Percentiles rank a stretch among this genome's conserved stretches.
These are phyloP conservation scores for Neocatenulostroma microsporum DNA, from an alignment of 2,329 filamentous ascomycete genomes.

Conservation along the genomic window DNA sequence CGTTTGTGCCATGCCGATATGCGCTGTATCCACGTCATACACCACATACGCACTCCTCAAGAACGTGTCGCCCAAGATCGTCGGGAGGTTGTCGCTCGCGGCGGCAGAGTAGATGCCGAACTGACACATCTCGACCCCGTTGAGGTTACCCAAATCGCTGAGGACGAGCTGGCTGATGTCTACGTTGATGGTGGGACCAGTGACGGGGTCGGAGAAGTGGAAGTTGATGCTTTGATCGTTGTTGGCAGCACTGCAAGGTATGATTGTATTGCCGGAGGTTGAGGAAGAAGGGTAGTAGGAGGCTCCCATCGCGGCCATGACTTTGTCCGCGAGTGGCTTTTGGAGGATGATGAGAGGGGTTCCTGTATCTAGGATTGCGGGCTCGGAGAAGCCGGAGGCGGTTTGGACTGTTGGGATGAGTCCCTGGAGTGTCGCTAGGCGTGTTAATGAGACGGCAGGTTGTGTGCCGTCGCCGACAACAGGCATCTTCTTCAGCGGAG, in stretches of 20 bases:
- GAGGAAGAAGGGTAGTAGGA: slow-evolving; percentile 4
- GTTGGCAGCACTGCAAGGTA: slow-evolving; percentile 6
- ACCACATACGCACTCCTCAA: slow-evolving; percentile 12
- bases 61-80: slow-evolving; percentile 10
- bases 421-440: slow-evolving; percentile 4
- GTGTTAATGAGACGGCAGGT: slow-evolving; percentile 6
- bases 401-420: slow-evolving; percentile 1
- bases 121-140: slow-evolving; percentile 7
- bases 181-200: slow-evolving; percentile 6
- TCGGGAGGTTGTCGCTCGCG: neutral
- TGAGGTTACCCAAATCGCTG: slow-evolving; percentile 1
- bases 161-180: slow-evolving; percentile 5
- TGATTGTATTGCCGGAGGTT: slow-evolving; percentile 4
- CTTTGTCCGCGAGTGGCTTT: neutral
- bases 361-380: slow-evolving; percentile 14
- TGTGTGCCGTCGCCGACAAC: neutral
- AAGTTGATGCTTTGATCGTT: slow-evolving; percentile 7
- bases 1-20: slow-evolving; percentile 7
- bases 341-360: slow-evolving; percentile 12
- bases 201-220: slow-evolving; percentile 6
- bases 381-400: neutral
- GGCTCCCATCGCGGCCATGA: slow-evolving; percentile 6
- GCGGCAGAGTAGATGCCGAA: slow-evolving; percentile 6
- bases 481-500: slow-evolving; percentile 16
- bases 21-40: slow-evolving; percentile 8